phyloP scores from a whole-genome alignment of 2,329 filamentous ascomycete species.

The Cordyceps fumosorosea region DNA sequence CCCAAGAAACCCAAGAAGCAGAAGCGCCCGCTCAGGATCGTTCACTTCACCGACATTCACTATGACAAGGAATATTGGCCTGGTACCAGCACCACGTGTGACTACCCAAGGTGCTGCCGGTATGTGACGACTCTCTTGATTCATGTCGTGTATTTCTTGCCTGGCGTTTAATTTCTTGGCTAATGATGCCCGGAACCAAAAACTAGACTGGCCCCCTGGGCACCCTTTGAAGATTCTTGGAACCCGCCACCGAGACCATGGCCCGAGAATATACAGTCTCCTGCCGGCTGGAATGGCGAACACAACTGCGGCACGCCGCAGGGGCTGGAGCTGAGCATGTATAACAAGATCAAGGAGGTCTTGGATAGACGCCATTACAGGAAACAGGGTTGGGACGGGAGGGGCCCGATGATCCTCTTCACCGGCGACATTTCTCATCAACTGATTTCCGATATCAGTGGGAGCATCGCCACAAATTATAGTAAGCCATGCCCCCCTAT shows the following conservation, averaged over 20 bases:
- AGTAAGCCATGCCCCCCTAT: too few relatives aligned
- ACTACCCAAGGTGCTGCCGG: slow-evolving; percentile 54
- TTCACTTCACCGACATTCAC: slow-evolving; percentile 57
- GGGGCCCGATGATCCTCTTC: slow-evolving; percentile 43
- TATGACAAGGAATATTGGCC: slow-evolving; percentile 48
- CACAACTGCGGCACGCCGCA: slow-evolving; percentile 46
- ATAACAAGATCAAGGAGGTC: slow-evolving; percentile 35
- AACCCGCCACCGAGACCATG: too few relatives aligned
- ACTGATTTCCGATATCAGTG: slow-evolving; percentile 39
- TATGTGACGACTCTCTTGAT: slow-evolving; percentile 17
- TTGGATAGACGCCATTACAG: slow-evolving; percentile 13
- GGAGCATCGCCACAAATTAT: slow-evolving; percentile 25
- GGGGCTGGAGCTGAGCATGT: slow-evolving; percentile 48
- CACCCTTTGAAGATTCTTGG: too few relatives aligned
- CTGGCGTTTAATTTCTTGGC: too few relatives aligned
- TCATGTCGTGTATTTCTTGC: too few relatives aligned
- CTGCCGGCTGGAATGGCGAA: slow-evolving; percentile 47
- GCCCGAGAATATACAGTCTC: slow-evolving; percentile 39
- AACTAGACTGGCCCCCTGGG: too few relatives aligned
- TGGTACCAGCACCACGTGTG: slow-evolving; percentile 48
- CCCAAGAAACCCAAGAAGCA: too few relatives aligned
- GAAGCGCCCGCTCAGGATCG: slow-evolving; percentile 39
- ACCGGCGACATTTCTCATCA: slow-evolving; percentile 54
- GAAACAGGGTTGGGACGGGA: slow-evolving; percentile 37
- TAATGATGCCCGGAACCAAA: too few relatives aligned